A percentile compares a stretch with the other conserved stretches of the same genome.
Conservation (phyloP, 2,329 filamentous ascomycete species). For the Exophiala sp. region DNA sequence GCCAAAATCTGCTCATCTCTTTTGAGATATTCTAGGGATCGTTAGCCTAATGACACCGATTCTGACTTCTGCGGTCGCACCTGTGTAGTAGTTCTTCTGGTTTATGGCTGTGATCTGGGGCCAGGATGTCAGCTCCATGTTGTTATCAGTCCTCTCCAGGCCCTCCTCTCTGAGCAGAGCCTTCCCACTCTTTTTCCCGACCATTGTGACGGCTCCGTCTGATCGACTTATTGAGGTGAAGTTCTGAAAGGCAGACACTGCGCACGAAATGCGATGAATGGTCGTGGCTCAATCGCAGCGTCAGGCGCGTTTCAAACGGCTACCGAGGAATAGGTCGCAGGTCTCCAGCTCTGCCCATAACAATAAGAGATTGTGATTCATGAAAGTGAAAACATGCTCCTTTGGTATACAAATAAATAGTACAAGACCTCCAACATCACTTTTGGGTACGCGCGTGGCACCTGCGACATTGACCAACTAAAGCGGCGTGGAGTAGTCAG, state of each 20-base stretch:
- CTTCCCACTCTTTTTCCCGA: slow-evolving; percentile 62
- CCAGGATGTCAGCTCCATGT: slow-evolving; percentile 93
- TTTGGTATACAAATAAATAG: too few species aligned
- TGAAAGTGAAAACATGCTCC: too few species aligned
- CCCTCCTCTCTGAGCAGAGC: slow-evolving; percentile 38
- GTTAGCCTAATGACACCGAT: slow-evolving; percentile 72
- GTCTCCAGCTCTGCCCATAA: not conserved
- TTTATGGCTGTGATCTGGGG: slow-evolving; percentile 90
- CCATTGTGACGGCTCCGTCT: slow-evolving; percentile 41
- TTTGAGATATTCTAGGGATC: slow-evolving; percentile 84
- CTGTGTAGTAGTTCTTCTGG: slow-evolving; percentile 97
- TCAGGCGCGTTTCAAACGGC: not conserved
- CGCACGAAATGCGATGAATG: not conserved
- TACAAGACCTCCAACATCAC: not conserved
- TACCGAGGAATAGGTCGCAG: not conserved
- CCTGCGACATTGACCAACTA: not conserved
- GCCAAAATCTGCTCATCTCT: slow-evolving; percentile 94
- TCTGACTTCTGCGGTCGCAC: slow-evolving; percentile 42
- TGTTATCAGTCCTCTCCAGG: slow-evolving; percentile 94
- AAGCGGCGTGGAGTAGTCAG: not conserved
- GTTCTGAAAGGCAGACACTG: not conserved
- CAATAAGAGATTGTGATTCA: too few species aligned
- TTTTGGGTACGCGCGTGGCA: not conserved
- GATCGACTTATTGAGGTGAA: not conserved
- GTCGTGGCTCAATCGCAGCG: not conserved